A percentile compares a stretch with the other conserved stretches of the same genome.
These are phyloP conservation scores for Keithomyces neogunnii DNA, from an alignment of 2,329 filamentous ascomycete genomes.

Conservation along the genomic window DNA sequence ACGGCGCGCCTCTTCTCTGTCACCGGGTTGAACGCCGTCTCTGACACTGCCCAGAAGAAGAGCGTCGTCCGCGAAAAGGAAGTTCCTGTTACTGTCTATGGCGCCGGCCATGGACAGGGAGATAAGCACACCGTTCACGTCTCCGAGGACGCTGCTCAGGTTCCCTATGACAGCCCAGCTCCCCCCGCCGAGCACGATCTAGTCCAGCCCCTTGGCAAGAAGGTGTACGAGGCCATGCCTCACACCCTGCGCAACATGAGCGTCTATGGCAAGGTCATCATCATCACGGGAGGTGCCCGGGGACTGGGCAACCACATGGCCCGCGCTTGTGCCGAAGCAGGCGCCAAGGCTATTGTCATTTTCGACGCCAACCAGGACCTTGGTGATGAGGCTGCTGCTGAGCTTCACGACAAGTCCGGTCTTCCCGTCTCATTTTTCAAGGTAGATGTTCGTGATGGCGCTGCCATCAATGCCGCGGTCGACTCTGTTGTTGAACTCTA, in stretches of 20 bases:
- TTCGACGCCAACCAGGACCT: constrained; percentile 71
- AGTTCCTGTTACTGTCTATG: constrained; percentile 47
- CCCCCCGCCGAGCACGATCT: constrained; percentile 35
- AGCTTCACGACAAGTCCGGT: constrained; percentile 64
- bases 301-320: constrained; percentile 76
- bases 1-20: constrained; percentile 24
- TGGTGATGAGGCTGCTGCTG: constrained; percentile 59
- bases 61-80: constrained; percentile 49
- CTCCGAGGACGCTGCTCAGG: constrained; percentile 29
- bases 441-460: constrained; percentile 67
- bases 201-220: constrained; percentile 43
- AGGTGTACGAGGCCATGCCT: constrained; percentile 48
- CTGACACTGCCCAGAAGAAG: constrained; percentile 35
- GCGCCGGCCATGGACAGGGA: constrained; percentile 36
- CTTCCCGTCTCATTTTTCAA: constrained; percentile 70
- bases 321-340: constrained; percentile 66
- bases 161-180: constrained; percentile 31
- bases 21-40: constrained; percentile 21
- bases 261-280: constrained; percentile 60
- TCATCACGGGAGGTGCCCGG: constrained; percentile 67
- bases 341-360: constrained; percentile 64
- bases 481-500: constrained; percentile 56
- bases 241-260: constrained; percentile 62
- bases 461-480: constrained; percentile 61
- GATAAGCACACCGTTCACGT: constrained; percentile 51